These are phyloP conservation scores for Ceratobasidium sp. DNA, from an alignment of 1,284 basidiomycete genomes.

Conservation along the genomic window DNA sequence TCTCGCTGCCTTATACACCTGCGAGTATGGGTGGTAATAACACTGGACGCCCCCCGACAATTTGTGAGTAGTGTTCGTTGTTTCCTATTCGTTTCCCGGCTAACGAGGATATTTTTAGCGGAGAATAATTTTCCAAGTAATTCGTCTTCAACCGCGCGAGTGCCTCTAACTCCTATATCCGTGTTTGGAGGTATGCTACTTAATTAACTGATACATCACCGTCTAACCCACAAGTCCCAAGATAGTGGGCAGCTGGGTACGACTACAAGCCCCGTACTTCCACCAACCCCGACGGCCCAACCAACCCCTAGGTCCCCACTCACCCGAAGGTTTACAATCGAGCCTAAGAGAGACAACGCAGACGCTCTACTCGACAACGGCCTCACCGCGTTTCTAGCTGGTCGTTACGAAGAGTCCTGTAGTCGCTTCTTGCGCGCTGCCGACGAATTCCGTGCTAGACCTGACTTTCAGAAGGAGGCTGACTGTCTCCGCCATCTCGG, in stretches of 20 bases:
- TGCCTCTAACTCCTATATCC: neutral
- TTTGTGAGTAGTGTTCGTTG: no score
- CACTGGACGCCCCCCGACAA: no score
- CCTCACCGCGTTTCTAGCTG: conserved; percentile 16
- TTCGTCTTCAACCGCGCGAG: no score
- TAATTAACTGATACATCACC: neutral
- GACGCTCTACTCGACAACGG: neutral
- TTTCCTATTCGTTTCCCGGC: no score
- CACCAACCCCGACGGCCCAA: neutral
- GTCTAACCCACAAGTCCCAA: no score
- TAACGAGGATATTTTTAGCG: neutral
- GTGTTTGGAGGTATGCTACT: neutral
- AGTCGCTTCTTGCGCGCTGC: conserved; percentile 13
- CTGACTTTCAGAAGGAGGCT: conserved; percentile 4
- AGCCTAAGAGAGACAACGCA: neutral
- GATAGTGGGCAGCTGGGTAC: neutral
- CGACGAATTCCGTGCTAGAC: neutral
- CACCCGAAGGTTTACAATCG: neutral
- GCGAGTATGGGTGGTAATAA: no score
- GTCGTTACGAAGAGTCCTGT: conserved; percentile 21
- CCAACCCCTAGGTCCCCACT: conserved; percentile 7
- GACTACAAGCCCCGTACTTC: no score
- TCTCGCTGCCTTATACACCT: no score
- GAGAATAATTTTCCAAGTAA: neutral
- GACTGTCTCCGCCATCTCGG: conserved; percentile 39